Conservation (phyloP, 371 early-diverging fungal species). For the Rhizomucor miehei region DNA sequence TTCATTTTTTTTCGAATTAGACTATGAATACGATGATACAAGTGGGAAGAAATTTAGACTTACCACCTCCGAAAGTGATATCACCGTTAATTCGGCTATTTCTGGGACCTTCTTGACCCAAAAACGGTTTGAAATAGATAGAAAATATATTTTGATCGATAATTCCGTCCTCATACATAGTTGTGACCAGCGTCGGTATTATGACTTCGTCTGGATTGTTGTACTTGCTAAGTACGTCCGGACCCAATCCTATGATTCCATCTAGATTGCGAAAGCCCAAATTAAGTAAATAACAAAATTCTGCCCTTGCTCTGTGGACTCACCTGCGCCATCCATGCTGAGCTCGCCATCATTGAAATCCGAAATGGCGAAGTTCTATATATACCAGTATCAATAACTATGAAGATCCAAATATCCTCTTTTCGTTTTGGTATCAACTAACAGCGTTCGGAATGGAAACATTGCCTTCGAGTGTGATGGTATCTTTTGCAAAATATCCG, state of each 20-base stretch:
- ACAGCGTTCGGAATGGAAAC: conserved; percentile 27
- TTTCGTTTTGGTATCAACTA: conserved; percentile 7
- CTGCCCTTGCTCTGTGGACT: neutral
- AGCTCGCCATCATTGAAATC: conserved; percentile 45
- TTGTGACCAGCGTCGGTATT: conserved; percentile 33
- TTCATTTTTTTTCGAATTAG: no score
- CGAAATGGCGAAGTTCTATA: conserved; percentile 39
- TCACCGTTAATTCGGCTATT: conserved; percentile 33
- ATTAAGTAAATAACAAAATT: neutral
- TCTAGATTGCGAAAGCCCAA: conserved; percentile 17
- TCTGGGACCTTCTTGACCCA: neutral
- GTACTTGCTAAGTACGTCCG: conserved; percentile 31
- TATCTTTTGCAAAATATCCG: conserved; percentile 40
- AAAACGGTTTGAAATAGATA: conserved; percentile 31
- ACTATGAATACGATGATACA: no score
- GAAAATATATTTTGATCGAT: conserved; percentile 39
- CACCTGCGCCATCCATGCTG: conserved; percentile 32
- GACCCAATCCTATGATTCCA: conserved; percentile 39
- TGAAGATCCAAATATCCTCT: neutral
- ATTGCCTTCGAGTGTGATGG: conserved; percentile 19
- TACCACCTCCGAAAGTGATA: conserved; percentile 43
- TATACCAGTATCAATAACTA: neutral
- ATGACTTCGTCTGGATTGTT: conserved; percentile 29
- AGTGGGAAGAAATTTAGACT: no score
- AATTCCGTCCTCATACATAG: conserved; percentile 27